Evolutionary conservation across 768 basidiomycete genomes (phyloP), one percentile per base, ranked within the genome.

Genomic region (Boletus rubropictus): DNA sequence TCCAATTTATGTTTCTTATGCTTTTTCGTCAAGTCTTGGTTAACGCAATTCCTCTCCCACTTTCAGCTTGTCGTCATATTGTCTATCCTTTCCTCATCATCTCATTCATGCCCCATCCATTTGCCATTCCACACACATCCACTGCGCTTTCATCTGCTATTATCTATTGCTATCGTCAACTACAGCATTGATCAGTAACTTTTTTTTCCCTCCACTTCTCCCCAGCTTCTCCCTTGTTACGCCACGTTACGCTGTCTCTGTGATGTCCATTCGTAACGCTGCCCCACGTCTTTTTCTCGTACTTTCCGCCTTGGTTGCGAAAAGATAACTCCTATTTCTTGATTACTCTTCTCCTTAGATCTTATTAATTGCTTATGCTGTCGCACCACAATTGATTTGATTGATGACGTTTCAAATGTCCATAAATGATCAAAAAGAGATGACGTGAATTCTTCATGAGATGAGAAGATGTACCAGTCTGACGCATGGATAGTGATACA

Each of bases 91-190:
- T 42, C 22, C 38, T 44, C 44, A 46, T 42, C 2, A 47, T 36
- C 28, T 39, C 48, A 51, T 53, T 51, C 50, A 54, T 53, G 53
- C 39, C 48, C 10, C 29, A 5, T 2, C 43, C 42, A 50, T 37
- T 48, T 22, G 33, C 44, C 46, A 56, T 56, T 47, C 22, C 39
- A 42, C 40, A 44, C 46, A 53, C 63, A n/a, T 59, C 64, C 40
- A 64, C 65, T 56, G 63, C 65, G 45, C 63, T 59, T 25, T 27
- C 42, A 62, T 29, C 59, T 51, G 48, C 58, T 62, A 54, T 62
- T 63, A 68, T 69, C 54, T 69, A 66, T 66, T 52, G 52, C 58
- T 68, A 58, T 63, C 55, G 52, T 52, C 63, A 51, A 62, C 41
- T 49, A 41, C 35, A 35, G 39, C 52, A 55, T 62, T 17, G 29